Conservation (phyloP, 371 early-diverging fungal genomes). For the Mortierella sp. region DNA sequence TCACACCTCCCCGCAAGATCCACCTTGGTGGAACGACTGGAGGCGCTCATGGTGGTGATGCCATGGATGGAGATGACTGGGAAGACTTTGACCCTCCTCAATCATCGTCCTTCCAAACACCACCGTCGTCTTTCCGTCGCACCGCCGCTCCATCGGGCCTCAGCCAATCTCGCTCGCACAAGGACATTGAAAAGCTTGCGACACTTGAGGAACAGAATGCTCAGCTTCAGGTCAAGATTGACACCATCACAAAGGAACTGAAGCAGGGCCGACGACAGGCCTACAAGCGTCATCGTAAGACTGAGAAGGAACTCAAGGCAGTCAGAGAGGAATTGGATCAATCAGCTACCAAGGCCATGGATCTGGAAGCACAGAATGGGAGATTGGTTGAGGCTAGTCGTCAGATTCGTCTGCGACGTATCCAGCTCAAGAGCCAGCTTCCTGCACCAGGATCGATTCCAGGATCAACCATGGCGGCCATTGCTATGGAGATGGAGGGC, state of each 20-base stretch:
- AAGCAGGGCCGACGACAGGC: slow-evolving; percentile 44
- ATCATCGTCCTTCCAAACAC: slow-evolving; percentile 16
- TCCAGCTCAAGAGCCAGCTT: slow-evolving; percentile 44
- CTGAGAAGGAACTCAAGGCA: slow-evolving; percentile 48
- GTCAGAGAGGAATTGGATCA: slow-evolving; percentile 34
- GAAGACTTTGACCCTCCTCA: slow-evolving; percentile 34
- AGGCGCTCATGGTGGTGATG: slow-evolving; percentile 26
- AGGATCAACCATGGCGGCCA: slow-evolving; percentile 52
- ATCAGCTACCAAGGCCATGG: slow-evolving; percentile 39
- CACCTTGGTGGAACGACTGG: slow-evolving; percentile 14
- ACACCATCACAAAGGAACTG: slow-evolving; percentile 48
- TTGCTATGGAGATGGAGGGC: slow-evolving; percentile 55
- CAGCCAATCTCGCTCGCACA: slow-evolving; percentile 28
- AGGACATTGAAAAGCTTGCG: slow-evolving; percentile 51
- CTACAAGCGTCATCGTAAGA: slow-evolving; percentile 44
- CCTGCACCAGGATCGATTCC: slow-evolving; percentile 54
- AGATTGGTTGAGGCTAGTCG: slow-evolving; percentile 47
- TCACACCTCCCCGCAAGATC: slow-evolving; percentile 32
- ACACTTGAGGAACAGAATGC: slow-evolving; percentile 48
- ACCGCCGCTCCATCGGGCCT: slow-evolving; percentile 5
- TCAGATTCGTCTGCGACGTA: slow-evolving; percentile 40
- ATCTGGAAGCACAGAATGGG: slow-evolving; percentile 51
- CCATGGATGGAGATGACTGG: slow-evolving; percentile 46
- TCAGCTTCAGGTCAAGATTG: slow-evolving; percentile 48
- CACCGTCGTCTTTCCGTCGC: slow-evolving; percentile 24